A percentile compares a stretch with the other conserved stretches of the same genome.
Conservation (phyloP, 192 early-diverging fungal species). For the Umbelopsis vinacea region DNA sequence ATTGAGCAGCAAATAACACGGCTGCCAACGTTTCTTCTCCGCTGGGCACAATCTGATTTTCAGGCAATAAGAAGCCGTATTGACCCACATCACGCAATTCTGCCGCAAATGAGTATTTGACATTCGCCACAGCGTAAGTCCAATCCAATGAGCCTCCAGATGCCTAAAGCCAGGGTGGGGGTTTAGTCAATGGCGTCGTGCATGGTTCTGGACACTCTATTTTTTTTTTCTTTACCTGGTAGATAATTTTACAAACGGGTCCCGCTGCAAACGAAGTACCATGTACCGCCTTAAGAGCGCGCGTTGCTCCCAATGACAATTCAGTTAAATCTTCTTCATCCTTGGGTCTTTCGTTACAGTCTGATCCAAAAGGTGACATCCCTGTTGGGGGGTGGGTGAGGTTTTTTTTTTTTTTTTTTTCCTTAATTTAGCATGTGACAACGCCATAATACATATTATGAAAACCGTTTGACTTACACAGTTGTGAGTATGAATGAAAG, state of each 20-base stretch:
- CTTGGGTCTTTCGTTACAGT: slow-evolving; percentile 55
- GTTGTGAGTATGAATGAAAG: slow-evolving; percentile 62
- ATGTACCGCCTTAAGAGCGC: slow-evolving; percentile 60
- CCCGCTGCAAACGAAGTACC: slow-evolving; percentile 60
- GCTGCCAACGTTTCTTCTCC: slow-evolving; percentile 49
- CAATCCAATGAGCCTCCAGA: slow-evolving; percentile 63
- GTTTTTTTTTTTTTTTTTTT: too few relatives aligned
- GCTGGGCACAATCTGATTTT: slow-evolving; percentile 55
- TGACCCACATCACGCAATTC: slow-evolving; percentile 62
- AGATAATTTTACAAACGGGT: slow-evolving; percentile 64
- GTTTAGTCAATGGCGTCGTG: too few relatives aligned
- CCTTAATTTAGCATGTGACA: slow-evolving; percentile 8
- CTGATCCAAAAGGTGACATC: slow-evolving; percentile 66
- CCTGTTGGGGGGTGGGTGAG: slow-evolving; percentile 16
- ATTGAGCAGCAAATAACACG: slow-evolving; percentile 40
- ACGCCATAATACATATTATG: not conserved
- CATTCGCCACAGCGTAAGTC: slow-evolving; percentile 55
- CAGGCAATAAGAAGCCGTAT: slow-evolving; percentile 61
- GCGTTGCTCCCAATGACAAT: slow-evolving; percentile 48
- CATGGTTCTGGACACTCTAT: too few relatives aligned
- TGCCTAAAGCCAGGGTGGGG: slow-evolving; percentile 33
- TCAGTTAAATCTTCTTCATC: slow-evolving; percentile 50
- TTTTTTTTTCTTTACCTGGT: slow-evolving; percentile 40
- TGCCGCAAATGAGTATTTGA: slow-evolving; percentile 63
- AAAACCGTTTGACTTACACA: slow-evolving; percentile 39